phyloP scores from a whole-genome alignment of 2,329 filamentous ascomycete genomes.

The Cladophialophora immunda region DNA sequence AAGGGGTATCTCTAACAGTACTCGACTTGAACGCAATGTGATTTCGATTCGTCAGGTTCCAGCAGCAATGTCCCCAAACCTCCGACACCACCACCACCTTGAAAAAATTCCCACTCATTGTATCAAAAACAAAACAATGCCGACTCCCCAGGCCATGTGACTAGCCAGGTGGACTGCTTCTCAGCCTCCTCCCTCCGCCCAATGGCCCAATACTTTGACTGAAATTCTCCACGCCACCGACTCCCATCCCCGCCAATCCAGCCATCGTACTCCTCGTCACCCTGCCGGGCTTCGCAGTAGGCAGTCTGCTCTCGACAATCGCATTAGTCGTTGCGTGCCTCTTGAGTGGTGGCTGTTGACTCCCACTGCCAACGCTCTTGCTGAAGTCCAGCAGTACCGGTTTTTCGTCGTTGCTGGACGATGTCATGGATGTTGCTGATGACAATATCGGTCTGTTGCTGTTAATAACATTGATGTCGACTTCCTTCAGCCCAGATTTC shows the following conservation, averaged over 20 bases:
- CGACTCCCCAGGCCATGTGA: neutral
- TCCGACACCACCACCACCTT: neutral
- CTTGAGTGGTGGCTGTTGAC: slow-evolving; percentile 34
- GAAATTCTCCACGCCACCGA: slow-evolving; percentile 34
- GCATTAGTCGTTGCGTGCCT: slow-evolving; percentile 37
- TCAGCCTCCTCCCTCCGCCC: slow-evolving; percentile 47
- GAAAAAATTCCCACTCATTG: neutral
- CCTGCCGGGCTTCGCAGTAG: slow-evolving; percentile 26
- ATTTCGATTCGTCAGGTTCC: slow-evolving; percentile 1
- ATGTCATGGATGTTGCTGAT: slow-evolving; percentile 20
- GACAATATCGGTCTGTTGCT: slow-evolving; percentile 19
- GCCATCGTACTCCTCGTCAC: slow-evolving; percentile 28
- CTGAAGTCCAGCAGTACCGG: slow-evolving; percentile 40
- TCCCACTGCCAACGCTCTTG: slow-evolving; percentile 34
- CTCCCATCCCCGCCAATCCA: slow-evolving; percentile 14
- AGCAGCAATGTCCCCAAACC: neutral
- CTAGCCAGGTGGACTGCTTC: slow-evolving; percentile 45
- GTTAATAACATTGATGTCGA: slow-evolving; percentile 58
- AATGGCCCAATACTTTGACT: slow-evolving; percentile 42
- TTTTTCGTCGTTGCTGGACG: slow-evolving; percentile 33
- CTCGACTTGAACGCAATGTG: slow-evolving; percentile 6
- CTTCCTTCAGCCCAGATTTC: slow-evolving; percentile 54
- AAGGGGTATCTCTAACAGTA: slow-evolving; percentile 17
- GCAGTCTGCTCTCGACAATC: slow-evolving; percentile 35
- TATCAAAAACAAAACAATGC: neutral